These are phyloP conservation scores for Salix brachista DNA, from an alignment of 345 rosid genomes.

Conservation along the genomic window DNA sequence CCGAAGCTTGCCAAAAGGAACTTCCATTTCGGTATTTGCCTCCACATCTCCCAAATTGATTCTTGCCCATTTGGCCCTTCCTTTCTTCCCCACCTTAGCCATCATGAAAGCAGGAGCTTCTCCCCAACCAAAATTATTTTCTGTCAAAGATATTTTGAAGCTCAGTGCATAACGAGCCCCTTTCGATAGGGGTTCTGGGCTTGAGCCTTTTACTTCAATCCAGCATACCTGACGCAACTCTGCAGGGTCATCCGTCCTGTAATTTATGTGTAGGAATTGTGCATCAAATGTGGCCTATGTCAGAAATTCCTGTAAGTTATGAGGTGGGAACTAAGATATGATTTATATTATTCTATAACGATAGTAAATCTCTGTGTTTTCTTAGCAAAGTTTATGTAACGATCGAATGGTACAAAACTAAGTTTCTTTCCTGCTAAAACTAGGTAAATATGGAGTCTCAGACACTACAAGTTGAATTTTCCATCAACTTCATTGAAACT, in stretches of 20 bases:
- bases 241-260: not conserved
- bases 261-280: not conserved
- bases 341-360: too few species aligned
- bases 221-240: slow-evolving; percentile 47
- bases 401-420: not conserved
- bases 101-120: slow-evolving; percentile 41
- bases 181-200: not conserved
- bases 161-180: slow-evolving; percentile 27
- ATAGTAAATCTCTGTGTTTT: not conserved
- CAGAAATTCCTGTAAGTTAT: not conserved
- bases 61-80: slow-evolving; percentile 30
- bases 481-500: too few species aligned
- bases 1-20: not conserved
- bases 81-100: slow-evolving; percentile 55
- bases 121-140: slow-evolving; percentile 46
- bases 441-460: not conserved
- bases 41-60: slow-evolving; percentile 1
- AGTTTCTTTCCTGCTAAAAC: not conserved
- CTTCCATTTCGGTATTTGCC: not conserved
- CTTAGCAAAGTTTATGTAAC: not conserved
- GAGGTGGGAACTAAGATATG: too few species aligned
- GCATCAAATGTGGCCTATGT: not conserved
- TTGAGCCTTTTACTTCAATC: slow-evolving; percentile 48
- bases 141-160: slow-evolving; percentile 33
- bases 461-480: too few species aligned